phyloP scores from a whole-genome alignment of 2,329 filamentous ascomycete genomes.

The Remersonia thermophila region DNA sequence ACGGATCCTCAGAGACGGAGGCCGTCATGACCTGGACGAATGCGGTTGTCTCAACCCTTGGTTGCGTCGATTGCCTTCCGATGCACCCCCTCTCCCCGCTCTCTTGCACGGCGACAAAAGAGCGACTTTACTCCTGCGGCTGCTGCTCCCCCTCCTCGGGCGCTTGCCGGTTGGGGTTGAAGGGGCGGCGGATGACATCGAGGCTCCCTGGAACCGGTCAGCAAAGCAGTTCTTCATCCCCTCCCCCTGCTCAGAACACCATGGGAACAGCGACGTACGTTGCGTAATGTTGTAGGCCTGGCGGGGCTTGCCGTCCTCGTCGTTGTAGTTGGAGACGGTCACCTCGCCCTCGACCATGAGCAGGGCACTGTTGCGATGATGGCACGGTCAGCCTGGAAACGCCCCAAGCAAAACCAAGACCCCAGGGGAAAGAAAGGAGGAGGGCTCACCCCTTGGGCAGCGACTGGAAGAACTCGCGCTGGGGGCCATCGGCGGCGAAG shows the following conservation, averaged over 20 bases:
- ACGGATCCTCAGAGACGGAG: no score
- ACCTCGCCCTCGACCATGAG: slow-evolving; percentile 80
- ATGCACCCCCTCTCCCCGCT: no score
- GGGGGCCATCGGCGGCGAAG: slow-evolving; percentile 56
- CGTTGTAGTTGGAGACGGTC: slow-evolving; percentile 52
- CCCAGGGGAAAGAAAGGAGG: not conserved
- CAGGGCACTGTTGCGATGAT: slow-evolving; percentile 45
- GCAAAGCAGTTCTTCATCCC: no score
- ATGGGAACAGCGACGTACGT: slow-evolving; percentile 53
- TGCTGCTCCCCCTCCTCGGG: slow-evolving; percentile 2
- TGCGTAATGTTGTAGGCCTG: slow-evolving; percentile 60
- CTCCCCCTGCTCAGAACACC: no score
- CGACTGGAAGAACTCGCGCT: slow-evolving; percentile 58
- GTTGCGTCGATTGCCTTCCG: no score
- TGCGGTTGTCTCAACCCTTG: no score
- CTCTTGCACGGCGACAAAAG: no score
- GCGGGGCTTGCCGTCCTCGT: slow-evolving; percentile 56
- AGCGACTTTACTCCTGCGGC: slow-evolving; percentile 2
- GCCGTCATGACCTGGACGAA: no score
- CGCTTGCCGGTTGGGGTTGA: slow-evolving; percentile 1
- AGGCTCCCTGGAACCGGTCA: slow-evolving; percentile 28
- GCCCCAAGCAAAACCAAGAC: not conserved
- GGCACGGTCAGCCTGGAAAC: not conserved
- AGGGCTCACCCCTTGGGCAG: slow-evolving; percentile 91
- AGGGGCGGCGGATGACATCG: slow-evolving; percentile 32